Evolutionary conservation across 306 rosid genomes (phyloP).

Genomic region (Trifolium subterraneum): DNA sequence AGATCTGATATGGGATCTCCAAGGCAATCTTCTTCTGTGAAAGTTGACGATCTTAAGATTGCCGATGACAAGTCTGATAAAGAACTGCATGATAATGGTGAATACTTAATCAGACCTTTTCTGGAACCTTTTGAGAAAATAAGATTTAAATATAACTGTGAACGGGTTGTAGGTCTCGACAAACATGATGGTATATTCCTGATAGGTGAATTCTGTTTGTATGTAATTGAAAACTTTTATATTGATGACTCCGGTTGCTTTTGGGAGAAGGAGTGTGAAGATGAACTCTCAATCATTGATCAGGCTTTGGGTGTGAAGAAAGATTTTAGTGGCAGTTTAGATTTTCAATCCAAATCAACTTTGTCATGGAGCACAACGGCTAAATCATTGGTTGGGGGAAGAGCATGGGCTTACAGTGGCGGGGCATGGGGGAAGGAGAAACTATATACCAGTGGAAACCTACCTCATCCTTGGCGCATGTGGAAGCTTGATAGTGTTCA

Average conservation of each 20-base stretch:
- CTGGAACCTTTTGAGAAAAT: slow-evolving; percentile 89
- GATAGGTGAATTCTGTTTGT: slow-evolving; percentile 87
- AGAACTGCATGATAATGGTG: slow-evolving; percentile 88
- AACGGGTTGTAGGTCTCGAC: slow-evolving; percentile 96
- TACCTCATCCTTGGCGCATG: slow-evolving; percentile 96
- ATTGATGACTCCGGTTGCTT: slow-evolving; percentile 86
- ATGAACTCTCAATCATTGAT: slow-evolving; percentile 93
- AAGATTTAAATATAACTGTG: slow-evolving; percentile 89
- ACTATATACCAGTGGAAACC: slow-evolving; percentile 76
- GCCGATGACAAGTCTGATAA: slow-evolving; percentile 74
- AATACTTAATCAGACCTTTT: slow-evolving; percentile 93
- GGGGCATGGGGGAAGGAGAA: slow-evolving; percentile 99
- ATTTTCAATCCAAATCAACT: slow-evolving; percentile 85
- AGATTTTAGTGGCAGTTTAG: slow-evolving; percentile 66
- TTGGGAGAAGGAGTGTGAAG: slow-evolving; percentile 88
- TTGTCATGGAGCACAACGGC: slow-evolving; percentile 68
- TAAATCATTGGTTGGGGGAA: slow-evolving; percentile 85
- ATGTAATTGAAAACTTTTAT: slow-evolving; percentile 94
- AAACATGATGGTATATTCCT: slow-evolving; percentile 98
- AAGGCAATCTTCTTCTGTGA: slow-evolving; percentile 70
- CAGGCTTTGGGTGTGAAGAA: slow-evolving; percentile 98
- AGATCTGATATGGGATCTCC: slow-evolving; percentile 90
- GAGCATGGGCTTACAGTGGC: slow-evolving; percentile 99
- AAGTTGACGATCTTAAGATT: slow-evolving; percentile 66
- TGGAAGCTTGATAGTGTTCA: slow-evolving; percentile 98